These are phyloP conservation scores for Cantharellus cinnabarinus DNA, from an alignment of 768 basidiomycete genomes.

Conservation along the genomic window DNA sequence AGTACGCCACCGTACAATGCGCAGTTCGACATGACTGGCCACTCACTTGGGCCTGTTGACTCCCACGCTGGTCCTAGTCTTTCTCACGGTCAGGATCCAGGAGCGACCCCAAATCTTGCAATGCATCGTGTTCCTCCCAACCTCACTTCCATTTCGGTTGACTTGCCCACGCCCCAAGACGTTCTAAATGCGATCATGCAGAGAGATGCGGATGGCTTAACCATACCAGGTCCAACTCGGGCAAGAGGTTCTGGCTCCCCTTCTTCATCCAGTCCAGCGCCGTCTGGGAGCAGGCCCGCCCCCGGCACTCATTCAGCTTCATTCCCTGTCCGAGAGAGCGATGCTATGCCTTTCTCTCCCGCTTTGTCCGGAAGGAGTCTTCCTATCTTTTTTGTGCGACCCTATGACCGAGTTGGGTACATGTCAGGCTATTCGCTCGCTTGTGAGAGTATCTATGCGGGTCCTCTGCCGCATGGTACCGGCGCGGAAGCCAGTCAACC, in stretches of 20 bases:
- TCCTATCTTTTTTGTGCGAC: slow-evolving; percentile 62
- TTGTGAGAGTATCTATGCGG: slow-evolving; percentile 59
- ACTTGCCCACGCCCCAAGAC: slow-evolving; percentile 58
- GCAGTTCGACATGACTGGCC: not conserved
- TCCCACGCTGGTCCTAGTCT: not conserved
- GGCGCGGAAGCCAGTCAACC: too few species aligned
- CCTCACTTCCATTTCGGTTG: slow-evolving; percentile 56
- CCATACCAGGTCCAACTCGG: not conserved
- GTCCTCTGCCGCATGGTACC: too few species aligned
- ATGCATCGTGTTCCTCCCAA: slow-evolving; percentile 19
- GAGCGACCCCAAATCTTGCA: not conserved
- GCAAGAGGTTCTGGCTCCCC: not conserved
- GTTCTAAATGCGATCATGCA: slow-evolving; percentile 65
- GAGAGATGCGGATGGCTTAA: slow-evolving; percentile 17
- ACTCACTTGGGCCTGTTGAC: too few species aligned
- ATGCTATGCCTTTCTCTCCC: slow-evolving; percentile 7
- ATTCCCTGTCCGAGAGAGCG: not conserved
- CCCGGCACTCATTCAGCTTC: slow-evolving; percentile 12
- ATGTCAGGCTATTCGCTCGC: slow-evolving; percentile 71
- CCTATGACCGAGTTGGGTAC: slow-evolving; percentile 71
- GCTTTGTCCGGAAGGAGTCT: slow-evolving; percentile 15
- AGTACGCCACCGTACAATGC: slow-evolving; percentile 5
- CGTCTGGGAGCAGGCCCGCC: slow-evolving; percentile 14
- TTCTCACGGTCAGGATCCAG: not conserved
- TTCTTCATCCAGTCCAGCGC: slow-evolving; percentile 1